Conservation (phyloP, 116 monocot genomes). For the Cymodocea nodosa region DNA sequence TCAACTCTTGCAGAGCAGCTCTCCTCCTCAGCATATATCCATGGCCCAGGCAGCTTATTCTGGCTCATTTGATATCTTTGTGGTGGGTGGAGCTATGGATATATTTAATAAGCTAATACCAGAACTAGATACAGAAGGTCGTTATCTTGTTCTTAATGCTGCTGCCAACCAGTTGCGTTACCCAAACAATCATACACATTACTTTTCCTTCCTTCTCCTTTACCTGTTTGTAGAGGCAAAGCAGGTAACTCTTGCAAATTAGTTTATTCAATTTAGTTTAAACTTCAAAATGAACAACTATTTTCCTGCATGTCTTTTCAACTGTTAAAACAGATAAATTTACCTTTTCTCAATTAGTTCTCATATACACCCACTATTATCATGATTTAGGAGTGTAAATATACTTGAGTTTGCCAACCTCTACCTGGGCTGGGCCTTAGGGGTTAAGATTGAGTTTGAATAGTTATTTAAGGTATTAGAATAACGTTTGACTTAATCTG, state of each 20-base stretch:
- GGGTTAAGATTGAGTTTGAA: too few relatives aligned
- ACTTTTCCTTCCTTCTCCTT: constrained; percentile 87
- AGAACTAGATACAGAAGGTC: constrained; percentile 74
- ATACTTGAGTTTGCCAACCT: too few relatives aligned
- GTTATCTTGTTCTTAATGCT: constrained; percentile 90
- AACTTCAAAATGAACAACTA: too few relatives aligned
- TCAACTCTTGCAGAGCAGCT: constrained; percentile 62
- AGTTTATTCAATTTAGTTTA: too few relatives aligned
- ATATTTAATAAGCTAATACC: constrained; percentile 56
- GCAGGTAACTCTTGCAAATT: constrained; percentile 25
- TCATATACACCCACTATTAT: too few relatives aligned
- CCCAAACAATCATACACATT: constrained; percentile 96
- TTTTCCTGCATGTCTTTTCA: too few relatives aligned
- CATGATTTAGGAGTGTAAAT: too few relatives aligned
- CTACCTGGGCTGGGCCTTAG: too few relatives aligned
- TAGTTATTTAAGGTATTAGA: too few relatives aligned
- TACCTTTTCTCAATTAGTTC: too few relatives aligned
- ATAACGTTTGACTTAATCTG: too few relatives aligned
- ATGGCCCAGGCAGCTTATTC: constrained; percentile 1
- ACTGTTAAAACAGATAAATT: too few relatives aligned
- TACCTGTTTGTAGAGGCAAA: constrained; percentile 75
- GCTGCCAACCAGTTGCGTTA: constrained; percentile 91
- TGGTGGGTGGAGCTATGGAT: constrained; percentile 71
- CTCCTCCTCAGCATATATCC: constrained; percentile 12
- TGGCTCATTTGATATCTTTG: constrained; percentile 46